Evolutionary conservation across 352 stramenopile species (phyloP).

Genomic region (Globisporangium canariense): DNA sequence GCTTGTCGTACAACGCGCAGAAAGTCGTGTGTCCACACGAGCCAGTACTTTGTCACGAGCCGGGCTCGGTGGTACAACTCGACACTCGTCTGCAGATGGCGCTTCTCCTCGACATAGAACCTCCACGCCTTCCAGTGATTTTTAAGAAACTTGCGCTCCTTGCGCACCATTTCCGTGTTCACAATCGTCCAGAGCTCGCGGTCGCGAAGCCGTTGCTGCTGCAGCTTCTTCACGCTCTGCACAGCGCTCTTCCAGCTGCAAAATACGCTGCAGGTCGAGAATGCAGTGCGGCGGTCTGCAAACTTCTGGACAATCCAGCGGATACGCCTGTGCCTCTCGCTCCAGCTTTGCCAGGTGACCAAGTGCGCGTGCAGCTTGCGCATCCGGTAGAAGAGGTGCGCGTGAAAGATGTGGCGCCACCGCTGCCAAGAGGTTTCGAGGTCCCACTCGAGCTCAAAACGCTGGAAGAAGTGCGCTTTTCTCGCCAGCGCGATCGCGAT

Average conservation of each 20-base stretch:
- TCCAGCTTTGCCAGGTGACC: slow-evolving; percentile 28
- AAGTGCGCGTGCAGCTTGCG: slow-evolving; percentile 32
- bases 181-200: slow-evolving; percentile 57
- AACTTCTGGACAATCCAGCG: slow-evolving; percentile 19
- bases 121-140: slow-evolving; percentile 48
- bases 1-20: slow-evolving; percentile 12
- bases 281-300: neutral
- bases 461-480: slow-evolving; percentile 53
- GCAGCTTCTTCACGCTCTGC: slow-evolving; percentile 36
- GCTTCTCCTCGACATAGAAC: slow-evolving; percentile 31
- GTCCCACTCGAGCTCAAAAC: slow-evolving; percentile 42
- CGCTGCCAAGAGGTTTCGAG: slow-evolving; percentile 38
- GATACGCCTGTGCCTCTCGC: slow-evolving; percentile 10
- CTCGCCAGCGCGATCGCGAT: slow-evolving; percentile 23
- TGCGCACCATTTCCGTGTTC: slow-evolving; percentile 43
- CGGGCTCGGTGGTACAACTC: slow-evolving; percentile 43
- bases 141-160: slow-evolving; percentile 37
- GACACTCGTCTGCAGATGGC: slow-evolving; percentile 41
- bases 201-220: slow-evolving; percentile 44
- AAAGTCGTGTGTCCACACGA: slow-evolving; percentile 56
- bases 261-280: slow-evolving; percentile 18
- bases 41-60: slow-evolving; percentile 59
- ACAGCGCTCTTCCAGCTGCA: slow-evolving; percentile 41
- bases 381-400: slow-evolving; percentile 54
- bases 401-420: slow-evolving; percentile 62